Base-by-base conservation (phyloP, 129 eudicot species). In the Helianthus tuberosus region DNA sequence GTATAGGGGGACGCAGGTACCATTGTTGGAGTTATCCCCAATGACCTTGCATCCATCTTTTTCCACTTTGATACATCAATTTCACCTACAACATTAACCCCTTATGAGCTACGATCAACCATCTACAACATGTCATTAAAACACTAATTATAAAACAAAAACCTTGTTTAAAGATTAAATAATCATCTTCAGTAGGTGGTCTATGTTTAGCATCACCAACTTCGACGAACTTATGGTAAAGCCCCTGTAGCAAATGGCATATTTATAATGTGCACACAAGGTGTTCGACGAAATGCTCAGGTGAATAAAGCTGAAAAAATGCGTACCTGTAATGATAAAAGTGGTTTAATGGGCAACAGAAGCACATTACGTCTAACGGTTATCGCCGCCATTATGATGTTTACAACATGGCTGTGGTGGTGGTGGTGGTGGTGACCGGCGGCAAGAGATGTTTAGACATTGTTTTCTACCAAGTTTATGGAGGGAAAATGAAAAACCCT, bases 1-100 rank as follows among this genome's bases (percentile, higher is more conserved):
- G 36, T 74, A 81, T 78, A 77, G 3, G 94, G 81, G 36, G 91
- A 10, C 8, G 27, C 29, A 3, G 98, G 77, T 62, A 91, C 68
- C 91, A 75, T 87, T 43, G 11, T 2, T 38, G 46, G 35, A 1
- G 38, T 51, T 52, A 92, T 65, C 64, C 96, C 98, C 75, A 92
- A 27, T 5, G 78, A 60, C 73, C 88, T 83, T 8, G 96, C 76
- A 80, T 92, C 88, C 81, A 89, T 47, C 87, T 78, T 84, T 43
- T 68, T 84, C 94, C 95, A 87, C 63, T 80, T 79, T 36, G 91
- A 6, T 43, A 43, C 50, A 44, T 78, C 72, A 64, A 78, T 35
- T 52, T 38, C 35, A 76, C 85, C 96, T 86, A 46, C 14, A 43
- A 43, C 25, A 29, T 27, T 9, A 4, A 35, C n/a, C 74, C 52